These are phyloP conservation scores for Phytophthora sp. DNA, from an alignment of 352 stramenopile species.

Conservation along the genomic window DNA sequence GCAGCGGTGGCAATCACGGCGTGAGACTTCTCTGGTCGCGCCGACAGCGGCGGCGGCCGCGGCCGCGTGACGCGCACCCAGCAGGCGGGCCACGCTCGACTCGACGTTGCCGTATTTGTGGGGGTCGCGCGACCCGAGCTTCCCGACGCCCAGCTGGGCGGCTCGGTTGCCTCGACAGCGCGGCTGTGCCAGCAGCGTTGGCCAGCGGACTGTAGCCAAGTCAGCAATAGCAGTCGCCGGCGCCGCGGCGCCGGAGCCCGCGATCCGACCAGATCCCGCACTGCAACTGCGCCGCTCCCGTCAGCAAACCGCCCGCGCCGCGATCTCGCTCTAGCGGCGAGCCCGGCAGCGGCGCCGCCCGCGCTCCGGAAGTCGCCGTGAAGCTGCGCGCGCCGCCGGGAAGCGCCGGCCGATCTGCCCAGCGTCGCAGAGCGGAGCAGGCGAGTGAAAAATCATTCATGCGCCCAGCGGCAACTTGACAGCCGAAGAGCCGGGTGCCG, in stretches of 20 bases:
- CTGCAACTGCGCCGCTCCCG: neutral
- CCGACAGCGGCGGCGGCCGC: neutral
- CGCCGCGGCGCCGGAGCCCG: neutral
- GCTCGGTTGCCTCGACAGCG: conserved; percentile 1
- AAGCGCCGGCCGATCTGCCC: conserved; percentile 16
- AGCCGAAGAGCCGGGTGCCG: conserved; percentile 13
- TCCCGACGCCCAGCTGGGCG: conserved; percentile 22
- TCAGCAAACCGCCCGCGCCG: no score
- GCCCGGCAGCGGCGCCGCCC: neutral
- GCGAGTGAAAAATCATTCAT: conserved; percentile 17
- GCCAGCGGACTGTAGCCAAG: conserved; percentile 2
- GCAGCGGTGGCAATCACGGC: conserved; percentile 1
- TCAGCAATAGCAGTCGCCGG: conserved; percentile 4
- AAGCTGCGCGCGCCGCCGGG: conserved; percentile 9
- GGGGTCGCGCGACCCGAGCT: neutral
- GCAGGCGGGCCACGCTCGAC: conserved; percentile 3
- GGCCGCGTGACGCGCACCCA: conserved; percentile 22
- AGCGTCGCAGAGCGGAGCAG: conserved; percentile 22
- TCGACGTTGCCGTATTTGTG: conserved; percentile 8
- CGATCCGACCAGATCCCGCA: conserved; percentile 33
- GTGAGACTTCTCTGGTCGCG: conserved; percentile 9
- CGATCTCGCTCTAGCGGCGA: neutral
- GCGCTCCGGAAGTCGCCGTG: conserved; percentile 12
- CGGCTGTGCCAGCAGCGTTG: no score
- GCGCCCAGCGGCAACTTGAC: conserved; percentile 16